Percentiles rank a stretch among this genome's conserved stretches.
These are phyloP conservation scores for Fusarium sp. DNA, from an alignment of 2,329 filamentous ascomycete species.

Conservation along the genomic window DNA sequence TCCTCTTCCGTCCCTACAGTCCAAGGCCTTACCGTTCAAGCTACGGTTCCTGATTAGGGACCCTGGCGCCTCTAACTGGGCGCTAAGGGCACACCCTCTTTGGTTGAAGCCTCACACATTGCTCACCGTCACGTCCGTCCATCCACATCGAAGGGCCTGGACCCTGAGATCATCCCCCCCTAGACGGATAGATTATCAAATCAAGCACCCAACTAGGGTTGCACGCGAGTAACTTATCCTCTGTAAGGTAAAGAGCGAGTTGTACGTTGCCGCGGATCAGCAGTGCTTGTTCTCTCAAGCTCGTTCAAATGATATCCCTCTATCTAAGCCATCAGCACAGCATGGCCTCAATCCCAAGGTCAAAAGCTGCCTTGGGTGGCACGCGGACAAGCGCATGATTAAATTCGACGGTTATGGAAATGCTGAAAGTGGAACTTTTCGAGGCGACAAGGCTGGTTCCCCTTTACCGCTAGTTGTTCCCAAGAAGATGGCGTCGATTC, in stretches of 20 bases:
- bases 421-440: constrained; percentile 28
- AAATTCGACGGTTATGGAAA: constrained; percentile 8
- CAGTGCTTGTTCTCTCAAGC: constrained; percentile 19
- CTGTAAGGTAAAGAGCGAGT: background rate
- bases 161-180: constrained; percentile 48
- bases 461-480: constrained; percentile 48
- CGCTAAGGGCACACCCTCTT: constrained; percentile 36
- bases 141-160: constrained; percentile 49
- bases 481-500: constrained; percentile 37
- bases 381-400: constrained; percentile 11
- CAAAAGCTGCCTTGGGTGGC: background rate
- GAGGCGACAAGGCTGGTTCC: constrained; percentile 23
- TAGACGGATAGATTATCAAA: constrained; percentile 42
- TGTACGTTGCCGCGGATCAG: constrained; percentile 15
- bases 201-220: constrained; percentile 40
- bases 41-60: constrained; percentile 38
- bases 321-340: background rate
- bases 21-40: background rate
- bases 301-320: background rate
- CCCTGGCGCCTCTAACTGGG: background rate
- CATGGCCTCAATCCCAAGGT: constrained; percentile 12
- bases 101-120: constrained; percentile 22
- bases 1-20: constrained; percentile 22
- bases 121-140: constrained; percentile 36
- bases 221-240: constrained; percentile 39